phyloP scores from a whole-genome alignment of 768 basidiomycete genomes.

The Macrolepiota dolichaula region DNA sequence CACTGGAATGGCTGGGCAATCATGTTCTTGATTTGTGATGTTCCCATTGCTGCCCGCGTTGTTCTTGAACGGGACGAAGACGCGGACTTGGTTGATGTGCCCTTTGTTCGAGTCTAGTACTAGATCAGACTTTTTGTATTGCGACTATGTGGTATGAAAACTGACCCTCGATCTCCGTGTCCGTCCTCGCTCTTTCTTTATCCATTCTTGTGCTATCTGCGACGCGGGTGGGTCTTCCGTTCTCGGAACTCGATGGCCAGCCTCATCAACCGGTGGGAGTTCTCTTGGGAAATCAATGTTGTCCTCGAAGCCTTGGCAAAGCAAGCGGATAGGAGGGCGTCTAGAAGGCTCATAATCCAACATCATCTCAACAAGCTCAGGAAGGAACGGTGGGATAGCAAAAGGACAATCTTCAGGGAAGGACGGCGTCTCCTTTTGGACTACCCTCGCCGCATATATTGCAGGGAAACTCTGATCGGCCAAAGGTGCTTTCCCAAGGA shows the following conservation, averaged over 20 bases:
- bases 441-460: neutral
- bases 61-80: neutral
- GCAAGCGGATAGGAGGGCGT: neutral
- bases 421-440: neutral
- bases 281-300: neutral
- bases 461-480: neutral
- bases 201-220: neutral
- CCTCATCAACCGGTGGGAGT: neutral
- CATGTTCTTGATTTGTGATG: neutral
- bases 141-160: too few species aligned
- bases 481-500: neutral
- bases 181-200: neutral
- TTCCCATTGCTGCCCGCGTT: neutral
- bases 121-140: neutral
- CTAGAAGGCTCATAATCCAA: neutral
- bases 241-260: neutral
- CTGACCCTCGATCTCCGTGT: neutral
- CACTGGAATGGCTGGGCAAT: neutral
- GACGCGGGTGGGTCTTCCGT: neutral
- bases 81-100: neutral
- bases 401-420: neutral
- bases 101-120: neutral
- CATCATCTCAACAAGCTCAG: neutral
- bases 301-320: neutral
- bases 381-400: neutral